Evolutionary conservation across 2,329 filamentous ascomycete genomes (phyloP).

Genomic region (Aspergillus vadensis): DNA sequence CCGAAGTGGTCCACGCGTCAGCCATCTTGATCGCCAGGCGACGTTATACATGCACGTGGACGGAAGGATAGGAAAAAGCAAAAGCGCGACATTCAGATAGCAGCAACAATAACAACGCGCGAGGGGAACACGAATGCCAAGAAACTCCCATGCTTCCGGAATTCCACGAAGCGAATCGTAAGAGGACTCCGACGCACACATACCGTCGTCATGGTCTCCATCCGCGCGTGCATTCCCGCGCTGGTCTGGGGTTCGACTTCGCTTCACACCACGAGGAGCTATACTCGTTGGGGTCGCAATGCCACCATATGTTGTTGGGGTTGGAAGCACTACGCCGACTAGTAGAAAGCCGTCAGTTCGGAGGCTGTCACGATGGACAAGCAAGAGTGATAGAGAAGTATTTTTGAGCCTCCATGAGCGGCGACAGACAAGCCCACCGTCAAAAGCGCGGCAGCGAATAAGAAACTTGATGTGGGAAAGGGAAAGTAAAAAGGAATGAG

Average conservation of each 20-base stretch:
- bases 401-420: conserved; percentile 17
- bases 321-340: conserved; percentile 38
- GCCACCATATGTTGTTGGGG: conserved; percentile 42
- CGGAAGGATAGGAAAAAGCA: conserved; percentile 6
- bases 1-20: conserved; percentile 20
- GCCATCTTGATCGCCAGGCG: conserved; percentile 10
- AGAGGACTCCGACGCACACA: conserved; percentile 49
- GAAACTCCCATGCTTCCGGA: conserved; percentile 7
- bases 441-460: conserved; percentile 3
- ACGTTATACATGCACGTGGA: not conserved
- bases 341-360: conserved; percentile 38
- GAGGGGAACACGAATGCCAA: not conserved
- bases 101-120: conserved; percentile 5
- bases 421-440: conserved; percentile 9
- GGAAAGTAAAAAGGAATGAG: conserved; percentile 9
- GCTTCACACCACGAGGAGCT: conserved; percentile 71
- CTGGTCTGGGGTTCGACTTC: conserved; percentile 73
- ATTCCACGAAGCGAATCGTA: conserved; percentile 19
- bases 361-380: conserved; percentile 28
- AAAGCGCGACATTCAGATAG: conserved; percentile 9
- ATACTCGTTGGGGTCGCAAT: conserved; percentile 44
- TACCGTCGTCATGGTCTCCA: conserved; percentile 73
- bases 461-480: conserved; percentile 8
- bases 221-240: conserved; percentile 60
- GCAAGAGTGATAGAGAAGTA: conserved; percentile 9